A percentile compares a stretch with the other conserved stretches of the same genome.
phyloP scores from a whole-genome alignment of 306 rosid species.

The Medicago truncatula region MtrunA17r5.0-ANR NC_053046.1:38120001-38120500 shows the following conservation, averaged over 20 bases:
- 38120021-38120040: slow-evolving; percentile 2
- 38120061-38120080: not conserved
- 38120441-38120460: slow-evolving; percentile 27
- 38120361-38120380: slow-evolving; percentile 31
- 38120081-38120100: slow-evolving; percentile 12
- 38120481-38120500: not conserved
- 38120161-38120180: slow-evolving; percentile 22
- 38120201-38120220: slow-evolving; percentile 1
- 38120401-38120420: slow-evolving; percentile 3
- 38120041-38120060: slow-evolving; percentile 33
- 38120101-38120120: slow-evolving; percentile 8
- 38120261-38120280: slow-evolving; percentile 17
- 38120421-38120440: not conserved
- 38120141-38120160: not conserved
- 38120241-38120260: slow-evolving; percentile 9
- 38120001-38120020: slow-evolving; percentile 18
- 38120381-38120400: slow-evolving; percentile 31
- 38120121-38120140: slow-evolving; percentile 22
- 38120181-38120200: slow-evolving; percentile 24
- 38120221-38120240: not conserved
- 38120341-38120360: slow-evolving; percentile 13
- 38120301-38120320: slow-evolving; percentile 20
- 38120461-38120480: not conserved
- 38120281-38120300: slow-evolving; percentile 1
- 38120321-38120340: slow-evolving; percentile 14